Evolutionary conservation across 2,329 filamentous ascomycete species (phyloP).

Genomic region (Diaporthe helianthi): DNA sequence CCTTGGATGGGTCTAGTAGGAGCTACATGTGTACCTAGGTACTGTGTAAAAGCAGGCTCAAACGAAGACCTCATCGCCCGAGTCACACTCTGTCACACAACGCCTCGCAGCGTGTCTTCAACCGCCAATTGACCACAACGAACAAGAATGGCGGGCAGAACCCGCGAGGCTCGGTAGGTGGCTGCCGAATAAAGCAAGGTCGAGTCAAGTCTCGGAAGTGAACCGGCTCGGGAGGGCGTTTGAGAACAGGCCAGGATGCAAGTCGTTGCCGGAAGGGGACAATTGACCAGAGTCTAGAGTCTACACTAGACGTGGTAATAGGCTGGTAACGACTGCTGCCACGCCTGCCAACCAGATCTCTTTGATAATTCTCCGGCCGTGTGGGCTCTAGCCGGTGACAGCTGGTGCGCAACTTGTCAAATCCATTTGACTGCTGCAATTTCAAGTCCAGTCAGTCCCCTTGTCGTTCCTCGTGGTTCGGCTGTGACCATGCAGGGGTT

Average conservation of each 20-base stretch:
- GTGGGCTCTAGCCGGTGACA: conserved; percentile 10
- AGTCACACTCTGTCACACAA: neutral
- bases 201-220: conserved; percentile 25
- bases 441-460: conserved; percentile 1
- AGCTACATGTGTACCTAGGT: no score
- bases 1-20: neutral
- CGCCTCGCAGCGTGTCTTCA: neutral
- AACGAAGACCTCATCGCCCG: neutral
- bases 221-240: conserved; percentile 29
- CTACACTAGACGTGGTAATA: conserved; percentile 31
- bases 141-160: neutral
- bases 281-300: neutral
- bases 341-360: conserved; percentile 14
- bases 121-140: neutral
- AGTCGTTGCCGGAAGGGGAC: conserved; percentile 15
- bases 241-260: conserved; percentile 31
- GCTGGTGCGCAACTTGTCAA: conserved; percentile 4
- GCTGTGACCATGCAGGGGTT: conserved; percentile 31
- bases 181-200: conserved; percentile 19
- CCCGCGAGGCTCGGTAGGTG: conserved; percentile 16
- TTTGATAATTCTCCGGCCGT: conserved; percentile 22
- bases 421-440: conserved; percentile 7
- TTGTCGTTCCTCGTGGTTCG: conserved; percentile 28
- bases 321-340: conserved; percentile 31
- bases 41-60: conserved; percentile 3